Evolutionary conservation across 306 rosid genomes (phyloP), one percentile per base, ranked within the genome.

Genomic region (Hippophae tibetana): DNA sequence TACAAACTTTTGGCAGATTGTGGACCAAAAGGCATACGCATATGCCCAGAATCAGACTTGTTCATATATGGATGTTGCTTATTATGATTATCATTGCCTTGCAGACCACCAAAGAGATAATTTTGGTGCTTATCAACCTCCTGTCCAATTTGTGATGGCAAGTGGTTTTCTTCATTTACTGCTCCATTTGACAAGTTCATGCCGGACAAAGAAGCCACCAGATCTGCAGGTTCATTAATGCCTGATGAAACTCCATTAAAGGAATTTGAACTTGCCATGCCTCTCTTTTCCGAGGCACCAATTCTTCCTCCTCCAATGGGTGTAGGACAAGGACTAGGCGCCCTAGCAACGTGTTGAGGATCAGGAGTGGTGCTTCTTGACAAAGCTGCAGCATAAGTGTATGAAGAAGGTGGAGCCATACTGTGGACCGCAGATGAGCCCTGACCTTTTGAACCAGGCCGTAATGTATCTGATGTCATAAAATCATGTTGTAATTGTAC

Each of bases 301-400:
- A 42, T 73, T 79, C 99, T 80, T 13, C 96, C 96, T 6, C 86
- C 88, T 54, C 99, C 99, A 64, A 92, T 88, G 52, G 99, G 95
- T 31, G 93, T 79, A 65, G 70, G 81, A 52, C 95, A 92, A 51
- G 98, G 98, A 77, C 99, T 88, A 42, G 99, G 90, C 61, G 95
- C 95, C 77, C 99, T 83, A 56, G 90, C 82, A 68, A 86, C 79
- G 60, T 69, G 62, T 58, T 88, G 99, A 5, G 95, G 88, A 74
- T 92, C 99, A 42, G 99, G 99, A 62, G 99, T 92, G 51, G 79
- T 82, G 77, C 99, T 85, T 78, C 96, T 69, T 51, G 99, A 92
- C 78, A 88, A 59, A 13, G 71, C 99, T 53, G 99, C 94, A 63
- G 99, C 99, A 72, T 92, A 92, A 13, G 80, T 23, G 56, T 81